Evolutionary conservation across 2,329 filamentous ascomycete genomes (phyloP), one percentile per base, ranked within the genome.

Genomic region (Sclerotinia minor): DNA sequence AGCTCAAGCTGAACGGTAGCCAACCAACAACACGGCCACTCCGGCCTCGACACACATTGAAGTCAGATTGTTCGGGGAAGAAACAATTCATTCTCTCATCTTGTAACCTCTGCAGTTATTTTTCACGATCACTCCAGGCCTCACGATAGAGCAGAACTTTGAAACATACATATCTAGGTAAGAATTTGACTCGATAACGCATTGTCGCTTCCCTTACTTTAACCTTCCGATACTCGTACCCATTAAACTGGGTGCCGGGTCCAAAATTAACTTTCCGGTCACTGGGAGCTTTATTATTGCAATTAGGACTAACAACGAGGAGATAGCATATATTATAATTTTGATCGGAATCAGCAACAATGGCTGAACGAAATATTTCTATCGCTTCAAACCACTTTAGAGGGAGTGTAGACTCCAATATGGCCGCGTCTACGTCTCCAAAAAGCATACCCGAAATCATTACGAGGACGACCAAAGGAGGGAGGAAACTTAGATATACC

Each of bases 401-500:
- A 52, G 65, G 58, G 44, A 38, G 45, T 63, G 24, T 50, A 32
- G 65, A 67, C 26, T 44, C 55, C 44, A 70, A 64, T 49, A 71
- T 71, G 68, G 61, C 68, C 24, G 41, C 68, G 21, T 53, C 69
- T n/a, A 21, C 55, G n/a, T 38, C 63, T 26, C 49, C 35, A 2
- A 32, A 55, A 26, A 47, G 44, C 32, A 15, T 11, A 24, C 61
- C 65, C 11, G 63, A 63, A 24, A 63, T 61, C 57, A 50, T 69
- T 50, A 50, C 60, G 68, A 77, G 82, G 63, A 74, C 85, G 65
- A 96, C 92, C 53, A 88, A 87, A 74, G 89, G 90, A 74, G 92
- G 92, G 70, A 88, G 91, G 73, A 87, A 84, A 71, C 85, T 97
- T 73, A 92, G 87, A 76, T 98, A 98, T 79, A 84, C 86, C 72